Conservation (phyloP, 2,329 filamentous ascomycete genomes). For the Fusarium sp. region DNA sequence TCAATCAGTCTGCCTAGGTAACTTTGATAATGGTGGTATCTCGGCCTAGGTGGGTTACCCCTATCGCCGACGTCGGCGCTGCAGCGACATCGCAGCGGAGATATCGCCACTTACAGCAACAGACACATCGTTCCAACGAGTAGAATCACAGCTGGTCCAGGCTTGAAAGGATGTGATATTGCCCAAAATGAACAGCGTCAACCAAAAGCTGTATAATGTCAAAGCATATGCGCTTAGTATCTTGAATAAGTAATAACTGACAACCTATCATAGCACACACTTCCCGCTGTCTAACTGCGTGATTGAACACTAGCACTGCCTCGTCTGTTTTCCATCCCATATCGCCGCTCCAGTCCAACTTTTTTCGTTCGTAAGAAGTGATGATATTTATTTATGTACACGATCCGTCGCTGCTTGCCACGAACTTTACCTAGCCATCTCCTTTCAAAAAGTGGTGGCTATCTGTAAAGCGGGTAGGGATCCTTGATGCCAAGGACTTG, state of each 20-base stretch:
- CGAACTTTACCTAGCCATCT: conserved; percentile 14
- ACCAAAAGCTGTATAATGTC: conserved; percentile 6
- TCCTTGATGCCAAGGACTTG: conserved; percentile 12
- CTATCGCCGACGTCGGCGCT: conserved; percentile 15
- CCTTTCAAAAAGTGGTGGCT: neutral
- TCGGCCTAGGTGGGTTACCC: neutral
- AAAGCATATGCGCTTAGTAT: conserved; percentile 31
- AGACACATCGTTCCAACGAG: neutral
- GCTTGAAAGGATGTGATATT: neutral
- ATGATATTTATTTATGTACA: conserved; percentile 47
- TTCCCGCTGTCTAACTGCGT: conserved; percentile 41
- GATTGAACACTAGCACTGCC: conserved; percentile 25
- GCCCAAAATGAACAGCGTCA: conserved; percentile 5
- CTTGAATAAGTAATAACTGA: conserved; percentile 40
- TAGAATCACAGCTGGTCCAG: no score
- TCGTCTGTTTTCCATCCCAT: conserved; percentile 25
- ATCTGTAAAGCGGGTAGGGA: conserved; percentile 11
- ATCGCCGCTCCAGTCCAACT: conserved; percentile 25
- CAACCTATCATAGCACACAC: conserved; percentile 46
- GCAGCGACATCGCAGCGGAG: conserved; percentile 11
- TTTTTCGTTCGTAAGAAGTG: conserved; percentile 41
- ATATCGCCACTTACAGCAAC: neutral
- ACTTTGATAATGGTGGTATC: conserved; percentile 3
- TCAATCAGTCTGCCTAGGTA: neutral
- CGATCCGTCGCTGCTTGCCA: conserved; percentile 33